These are phyloP conservation scores for Skeletonema tropicum DNA, from an alignment of 108 stramenopile genomes.

Conservation along the genomic window DNA sequence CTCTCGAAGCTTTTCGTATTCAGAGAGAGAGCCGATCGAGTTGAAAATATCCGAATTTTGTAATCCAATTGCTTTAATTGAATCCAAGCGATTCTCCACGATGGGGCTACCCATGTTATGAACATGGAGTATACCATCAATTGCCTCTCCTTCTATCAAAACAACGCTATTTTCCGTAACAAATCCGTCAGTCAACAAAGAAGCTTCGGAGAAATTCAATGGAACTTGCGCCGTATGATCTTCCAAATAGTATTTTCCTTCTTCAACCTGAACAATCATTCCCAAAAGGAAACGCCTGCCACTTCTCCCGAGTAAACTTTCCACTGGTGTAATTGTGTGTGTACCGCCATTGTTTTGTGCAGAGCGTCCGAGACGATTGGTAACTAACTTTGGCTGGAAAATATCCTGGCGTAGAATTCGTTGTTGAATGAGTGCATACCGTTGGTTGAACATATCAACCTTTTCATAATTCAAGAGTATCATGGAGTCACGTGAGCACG, in stretches of 20 bases:
- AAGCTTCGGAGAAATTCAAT: slow-evolving; percentile 58
- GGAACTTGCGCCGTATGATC: slow-evolving; percentile 79
- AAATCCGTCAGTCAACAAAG: slow-evolving; percentile 65
- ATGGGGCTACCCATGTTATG: slow-evolving; percentile 79
- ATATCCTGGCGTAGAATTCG: slow-evolving; percentile 70
- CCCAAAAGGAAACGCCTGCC: slow-evolving; percentile 53
- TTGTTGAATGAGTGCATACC: slow-evolving; percentile 78
- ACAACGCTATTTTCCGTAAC: slow-evolving; percentile 89
- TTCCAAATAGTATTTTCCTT: slow-evolving; percentile 75
- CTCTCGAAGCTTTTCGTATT: slow-evolving; percentile 58
- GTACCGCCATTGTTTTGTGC: slow-evolving; percentile 8
- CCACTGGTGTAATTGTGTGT: slow-evolving; percentile 56
- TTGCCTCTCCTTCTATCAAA: slow-evolving; percentile 87
- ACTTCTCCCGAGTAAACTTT: slow-evolving; percentile 61
- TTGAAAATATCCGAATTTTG: slow-evolving; percentile 68
- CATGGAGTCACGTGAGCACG: slow-evolving; percentile 31
- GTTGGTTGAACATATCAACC: slow-evolving; percentile 74
- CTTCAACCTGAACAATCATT: slow-evolving; percentile 70
- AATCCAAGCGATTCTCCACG: slow-evolving; percentile 62
- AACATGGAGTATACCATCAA: slow-evolving; percentile 77
- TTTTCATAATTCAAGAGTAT: slow-evolving; percentile 7
- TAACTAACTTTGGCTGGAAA: slow-evolving; percentile 63
- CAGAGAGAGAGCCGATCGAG: slow-evolving; percentile 63
- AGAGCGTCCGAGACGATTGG: slow-evolving; percentile 34
- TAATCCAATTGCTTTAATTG: slow-evolving; percentile 69